phyloP scores from a whole-genome alignment of 306 rosid species.

The Chamaecrista fasciculata region DNA sequence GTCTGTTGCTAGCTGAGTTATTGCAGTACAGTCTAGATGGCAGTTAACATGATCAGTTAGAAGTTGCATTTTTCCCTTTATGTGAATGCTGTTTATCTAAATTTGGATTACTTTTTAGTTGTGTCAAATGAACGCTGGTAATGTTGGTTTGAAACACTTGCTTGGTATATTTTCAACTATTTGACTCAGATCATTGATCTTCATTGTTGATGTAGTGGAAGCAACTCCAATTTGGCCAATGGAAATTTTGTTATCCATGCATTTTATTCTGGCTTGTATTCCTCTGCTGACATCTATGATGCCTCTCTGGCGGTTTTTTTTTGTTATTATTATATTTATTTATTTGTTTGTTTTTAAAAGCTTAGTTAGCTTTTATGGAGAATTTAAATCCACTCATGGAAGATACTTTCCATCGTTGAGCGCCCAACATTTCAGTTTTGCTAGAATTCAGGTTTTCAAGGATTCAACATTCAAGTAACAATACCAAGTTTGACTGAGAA shows the following conservation, averaged over 20 bases:
- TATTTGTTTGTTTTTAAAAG: no score
- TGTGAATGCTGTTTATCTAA: neutral
- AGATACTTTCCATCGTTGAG: neutral
- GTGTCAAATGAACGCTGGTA: neutral
- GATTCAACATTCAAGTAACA: neutral
- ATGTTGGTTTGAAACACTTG: neutral
- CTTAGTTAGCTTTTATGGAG: neutral
- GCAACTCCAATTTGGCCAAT: neutral
- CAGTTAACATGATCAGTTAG: neutral
- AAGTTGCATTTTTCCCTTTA: neutral
- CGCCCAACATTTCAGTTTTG: neutral
- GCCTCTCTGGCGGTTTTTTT: neutral
- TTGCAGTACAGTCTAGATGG: constrained; percentile 17
- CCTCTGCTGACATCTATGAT: neutral
- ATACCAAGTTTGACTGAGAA: neutral
- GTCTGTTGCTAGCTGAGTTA: constrained; percentile 7
- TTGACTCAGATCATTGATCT: neutral
- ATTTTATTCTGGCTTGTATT: neutral
- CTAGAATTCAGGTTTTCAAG: neutral
- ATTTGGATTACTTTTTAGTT: neutral
- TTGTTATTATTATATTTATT: no score
- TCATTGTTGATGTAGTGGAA: neutral
- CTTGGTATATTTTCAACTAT: neutral
- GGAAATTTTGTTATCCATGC: neutral
- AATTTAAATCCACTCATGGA: neutral